phyloP scores from a whole-genome alignment of 169 alveolate genomes.

The Eimeria tenella region DNA sequence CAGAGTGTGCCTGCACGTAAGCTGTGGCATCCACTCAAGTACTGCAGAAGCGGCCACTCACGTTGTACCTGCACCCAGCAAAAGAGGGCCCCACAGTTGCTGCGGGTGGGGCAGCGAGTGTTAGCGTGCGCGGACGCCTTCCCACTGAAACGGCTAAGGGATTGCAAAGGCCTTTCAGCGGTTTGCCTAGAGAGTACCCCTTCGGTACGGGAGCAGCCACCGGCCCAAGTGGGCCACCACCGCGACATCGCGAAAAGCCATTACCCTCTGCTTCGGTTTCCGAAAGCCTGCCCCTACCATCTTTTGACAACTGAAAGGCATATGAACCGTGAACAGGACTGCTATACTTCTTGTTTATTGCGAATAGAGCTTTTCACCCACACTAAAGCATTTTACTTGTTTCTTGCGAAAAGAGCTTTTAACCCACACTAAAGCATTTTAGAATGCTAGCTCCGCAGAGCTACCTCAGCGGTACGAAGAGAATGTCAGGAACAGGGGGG shows the following conservation, averaged over 20 bases:
- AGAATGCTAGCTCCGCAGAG: too few relatives aligned
- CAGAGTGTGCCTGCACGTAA: constrained; percentile 5
- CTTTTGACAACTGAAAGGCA: constrained; percentile 42
- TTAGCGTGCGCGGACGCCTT: neutral
- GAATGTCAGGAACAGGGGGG: too few relatives aligned
- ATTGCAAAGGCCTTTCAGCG: constrained; percentile 9
- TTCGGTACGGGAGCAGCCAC: neutral
- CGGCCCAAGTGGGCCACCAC: neutral
- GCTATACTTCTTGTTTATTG: too few relatives aligned
- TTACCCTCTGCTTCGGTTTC: constrained; percentile 59
- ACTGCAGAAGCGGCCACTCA: neutral
- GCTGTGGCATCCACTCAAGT: neutral
- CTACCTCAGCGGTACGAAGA: too few relatives aligned
- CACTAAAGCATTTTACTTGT: too few relatives aligned
- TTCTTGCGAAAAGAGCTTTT: too few relatives aligned
- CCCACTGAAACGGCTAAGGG: neutral
- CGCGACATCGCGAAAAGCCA: constrained; percentile 31
- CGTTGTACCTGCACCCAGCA: neutral
- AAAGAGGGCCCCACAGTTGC: neutral
- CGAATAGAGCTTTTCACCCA: too few relatives aligned
- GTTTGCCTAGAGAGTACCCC: neutral
- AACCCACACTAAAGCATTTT: too few relatives aligned
- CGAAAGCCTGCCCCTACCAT: constrained; percentile 69
- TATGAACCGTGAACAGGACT: too few relatives aligned
- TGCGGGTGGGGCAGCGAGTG: constrained; percentile 19